Percentiles rank a stretch among this genome's conserved stretches.
Conservation (phyloP, 2,329 filamentous ascomycete species). For the Diaporthe capsici region DNA sequence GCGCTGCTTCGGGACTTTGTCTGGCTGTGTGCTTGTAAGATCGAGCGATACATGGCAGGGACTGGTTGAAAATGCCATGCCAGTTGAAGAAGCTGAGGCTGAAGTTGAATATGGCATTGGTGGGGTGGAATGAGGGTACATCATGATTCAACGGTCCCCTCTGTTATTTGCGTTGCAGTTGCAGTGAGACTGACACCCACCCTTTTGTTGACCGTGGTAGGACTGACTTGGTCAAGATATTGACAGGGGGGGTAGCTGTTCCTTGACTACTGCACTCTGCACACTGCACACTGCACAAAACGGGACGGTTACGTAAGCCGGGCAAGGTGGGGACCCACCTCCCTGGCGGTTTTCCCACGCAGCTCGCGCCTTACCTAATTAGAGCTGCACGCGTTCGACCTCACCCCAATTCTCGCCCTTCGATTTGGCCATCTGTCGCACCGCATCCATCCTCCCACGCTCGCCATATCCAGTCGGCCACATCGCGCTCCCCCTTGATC, state of each 20-base stretch:
- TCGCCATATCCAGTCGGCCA: background rate
- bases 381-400: constrained; percentile 39
- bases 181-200: background rate
- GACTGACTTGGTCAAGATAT: background rate
- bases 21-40: background rate
- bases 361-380: constrained; percentile 35
- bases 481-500: constrained; percentile 28
- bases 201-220: background rate
- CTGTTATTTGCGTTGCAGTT: background rate
- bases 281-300: background rate
- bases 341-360: constrained; percentile 5
- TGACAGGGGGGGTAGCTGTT: constrained; percentile 17
- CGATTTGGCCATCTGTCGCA: constrained; percentile 41
- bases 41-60: background rate
- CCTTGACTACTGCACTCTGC: constrained; percentile 28
- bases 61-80: background rate
- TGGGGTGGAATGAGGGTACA: background rate
- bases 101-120: background rate
- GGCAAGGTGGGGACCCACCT: constrained; percentile 13
- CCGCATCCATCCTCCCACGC: constrained; percentile 30
- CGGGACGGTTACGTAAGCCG: constrained; percentile 12
- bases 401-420: constrained; percentile 38
- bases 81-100: background rate
- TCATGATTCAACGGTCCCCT: background rate
- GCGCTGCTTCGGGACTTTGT: background rate